These are phyloP conservation scores for Xanthoconium stramineum DNA, from an alignment of 768 basidiomycete genomes.

Conservation along the genomic window DNA sequence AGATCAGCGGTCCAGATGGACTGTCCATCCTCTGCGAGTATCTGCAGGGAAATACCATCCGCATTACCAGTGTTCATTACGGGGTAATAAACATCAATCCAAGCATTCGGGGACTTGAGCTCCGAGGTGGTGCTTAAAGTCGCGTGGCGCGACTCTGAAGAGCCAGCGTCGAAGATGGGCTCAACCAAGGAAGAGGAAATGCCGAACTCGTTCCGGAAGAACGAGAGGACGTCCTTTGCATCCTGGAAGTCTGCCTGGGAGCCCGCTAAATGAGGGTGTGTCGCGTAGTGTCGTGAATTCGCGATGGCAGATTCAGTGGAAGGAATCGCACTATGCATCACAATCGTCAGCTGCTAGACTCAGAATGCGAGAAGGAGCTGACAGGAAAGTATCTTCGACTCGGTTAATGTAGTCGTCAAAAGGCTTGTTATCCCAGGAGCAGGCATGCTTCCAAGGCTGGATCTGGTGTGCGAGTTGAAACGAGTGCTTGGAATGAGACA, in stretches of 20 bases:
- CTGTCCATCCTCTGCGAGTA: conserved; percentile 54
- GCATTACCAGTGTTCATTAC: conserved; percentile 69
- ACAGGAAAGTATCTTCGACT: conserved; percentile 37
- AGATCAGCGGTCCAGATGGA: conserved; percentile 69
- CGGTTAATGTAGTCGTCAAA: conserved; percentile 15
- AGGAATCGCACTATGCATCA: conserved; percentile 47
- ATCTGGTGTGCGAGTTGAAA: not conserved
- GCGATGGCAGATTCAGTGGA: conserved; percentile 53
- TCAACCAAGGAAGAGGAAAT: conserved; percentile 38
- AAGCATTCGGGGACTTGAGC: conserved; percentile 55
- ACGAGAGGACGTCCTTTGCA: conserved; percentile 61
- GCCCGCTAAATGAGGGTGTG: conserved; percentile 72
- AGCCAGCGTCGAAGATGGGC: conserved; percentile 71
- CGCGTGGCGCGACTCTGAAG: conserved; percentile 60
- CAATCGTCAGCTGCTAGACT: not conserved
- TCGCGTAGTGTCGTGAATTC: conserved; percentile 56
- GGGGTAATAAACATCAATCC: conserved; percentile 89
- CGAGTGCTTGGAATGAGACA: not conserved
- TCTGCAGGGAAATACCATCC: conserved; percentile 61
- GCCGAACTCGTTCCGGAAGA: conserved; percentile 66
- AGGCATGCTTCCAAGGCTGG: conserved; percentile 9
- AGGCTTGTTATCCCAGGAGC: not conserved
- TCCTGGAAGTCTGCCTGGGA: conserved; percentile 57
- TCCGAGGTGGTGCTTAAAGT: conserved; percentile 54
- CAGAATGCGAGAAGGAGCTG: conserved; percentile 12